Base-by-base conservation (phyloP, 1,284 basidiomycete species). In the Marasmius sp. region DNA sequence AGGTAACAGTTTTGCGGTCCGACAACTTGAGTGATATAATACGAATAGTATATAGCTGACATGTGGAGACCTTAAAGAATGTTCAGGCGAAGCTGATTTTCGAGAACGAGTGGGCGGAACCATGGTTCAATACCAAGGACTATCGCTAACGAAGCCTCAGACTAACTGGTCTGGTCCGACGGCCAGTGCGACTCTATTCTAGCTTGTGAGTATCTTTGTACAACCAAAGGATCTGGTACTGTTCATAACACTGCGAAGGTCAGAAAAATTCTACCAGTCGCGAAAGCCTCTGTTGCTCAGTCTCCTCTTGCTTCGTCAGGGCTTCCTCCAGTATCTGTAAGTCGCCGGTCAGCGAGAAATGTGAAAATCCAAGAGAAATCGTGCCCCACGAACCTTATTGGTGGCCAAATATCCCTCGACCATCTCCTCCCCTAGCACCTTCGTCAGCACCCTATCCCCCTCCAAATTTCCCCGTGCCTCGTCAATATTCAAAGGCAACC, bases 401-500 rank as follows among this genome's bases (percentile, higher is more conserved):
- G 71, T 68, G 3, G 64, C 51, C 18, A 71, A 55, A 56, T 66
- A 72, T 18, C 37, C 59, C 20, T 69, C 58, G 5, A 71, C 62
- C 16, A 71, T 50, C 11, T 69, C 69, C n/a, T 34, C 51, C 0
- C 70, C 69, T 14, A 73, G 55, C 34, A 69, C 52, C 22, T 64
- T 63, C 9, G 53, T 52, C 45, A 70, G 50, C 0, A 58, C 55
- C 6, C 38, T 53, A 53, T 71, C 68, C 4, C 65, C 33, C 34
- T 59, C 57, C 47, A 71, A 62, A 47, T 54, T 58, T 53, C 51
- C 50, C 41, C 70, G 58, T 12, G 70, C 70, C 33, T 68, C 62
- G 33, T 67, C 65, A 33, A 66, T 49, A 36, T 36, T 69, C 59
- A 67, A 57, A 6, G 73, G 71, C 65, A 74, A 61, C 18, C 72